Evolutionary conservation across 371 early-diverging fungal species (phyloP), one percentile per base, ranked within the genome.

Genomic region (Sporodiniella umbellata): DNA sequence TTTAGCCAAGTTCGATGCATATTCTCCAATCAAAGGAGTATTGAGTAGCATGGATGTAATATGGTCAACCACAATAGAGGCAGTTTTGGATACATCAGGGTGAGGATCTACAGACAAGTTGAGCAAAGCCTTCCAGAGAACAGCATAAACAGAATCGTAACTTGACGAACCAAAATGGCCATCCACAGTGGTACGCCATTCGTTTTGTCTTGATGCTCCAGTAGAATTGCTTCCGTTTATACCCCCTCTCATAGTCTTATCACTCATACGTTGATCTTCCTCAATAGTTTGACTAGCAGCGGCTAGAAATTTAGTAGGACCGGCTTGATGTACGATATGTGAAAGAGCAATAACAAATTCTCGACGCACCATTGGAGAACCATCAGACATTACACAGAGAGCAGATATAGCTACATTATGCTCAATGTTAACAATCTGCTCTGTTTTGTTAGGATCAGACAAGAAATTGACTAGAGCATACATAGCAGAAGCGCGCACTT

Each of bases 401-500:
- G 89, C 72, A 19, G 81, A 73, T 23, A 82, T 79, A 18, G 81
- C 81, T 42, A 89, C 77, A 42, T 81, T 85, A 45, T 87, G 83
- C 54, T 86, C 84, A 28, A 86, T 79, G 38, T 87, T 82, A 12
- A 80, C 67, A 35, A 85, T 77, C 54, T 86, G 83, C 33, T 87
- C 88, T 10, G 84, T 80, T 48, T 83, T 82, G 46, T 84, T 82
- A 26, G 83, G 59, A 45, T 88, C 85, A 33, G 90, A 90, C 44
- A 95, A 80, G 40, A 95, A 83, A 0, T 87, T 77, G 4, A 90
- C 84, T 1, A 92, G 56, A 0, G 93, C 92, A 64, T 80, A 83
- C 71, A 92, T 70, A 17, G 92, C 90, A 0, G 90, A 86, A 0
- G 94, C 90, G 22, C 94, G 83, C 12, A 94, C 93, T 59, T 94